These are phyloP conservation scores for Kwoniella shandongensis DNA, from an alignment of 768 basidiomycete genomes.

Conservation along the genomic window DNA sequence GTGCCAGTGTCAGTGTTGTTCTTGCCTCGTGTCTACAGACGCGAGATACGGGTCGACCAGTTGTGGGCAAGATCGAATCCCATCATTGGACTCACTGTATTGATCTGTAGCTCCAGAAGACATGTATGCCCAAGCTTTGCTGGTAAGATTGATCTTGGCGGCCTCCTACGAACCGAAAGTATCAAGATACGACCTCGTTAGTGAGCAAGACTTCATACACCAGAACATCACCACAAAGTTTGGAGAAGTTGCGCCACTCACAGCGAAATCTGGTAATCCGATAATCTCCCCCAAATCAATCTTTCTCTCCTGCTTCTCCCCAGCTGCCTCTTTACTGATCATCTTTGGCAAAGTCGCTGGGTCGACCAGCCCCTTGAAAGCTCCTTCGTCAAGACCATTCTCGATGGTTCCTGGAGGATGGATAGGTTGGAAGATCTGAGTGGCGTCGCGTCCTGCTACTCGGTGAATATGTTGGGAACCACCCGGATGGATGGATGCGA, in stretches of 20 bases:
- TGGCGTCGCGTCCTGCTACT: conserved; percentile 48
- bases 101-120: conserved; percentile 51
- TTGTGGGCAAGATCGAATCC: not conserved
- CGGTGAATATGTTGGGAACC: conserved; percentile 44
- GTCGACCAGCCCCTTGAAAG: conserved; percentile 44
- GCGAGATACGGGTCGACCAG: not conserved
- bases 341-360: conserved; percentile 41
- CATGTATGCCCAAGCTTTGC: conserved; percentile 53
- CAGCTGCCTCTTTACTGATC: conserved; percentile 15
- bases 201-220: not conserved
- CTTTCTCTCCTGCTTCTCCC: conserved; percentile 36
- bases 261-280: conserved; percentile 52
- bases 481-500: conserved; percentile 50
- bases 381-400: conserved; percentile 34
- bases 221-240: too few relatives aligned
- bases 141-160: conserved; percentile 40
- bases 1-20: too few relatives aligned
- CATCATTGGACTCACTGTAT: conserved; percentile 36
- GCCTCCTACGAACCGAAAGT: conserved; percentile 38
- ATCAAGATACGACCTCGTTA: not conserved
- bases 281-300: conserved; percentile 48
- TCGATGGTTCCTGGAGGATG: conserved; percentile 54
- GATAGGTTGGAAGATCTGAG: conserved; percentile 44
- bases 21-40: too few relatives aligned
- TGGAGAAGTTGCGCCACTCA: too few relatives aligned